phyloP scores from a whole-genome alignment of 352 stramenopile species.

The Globisporangium viniferum region DNA sequence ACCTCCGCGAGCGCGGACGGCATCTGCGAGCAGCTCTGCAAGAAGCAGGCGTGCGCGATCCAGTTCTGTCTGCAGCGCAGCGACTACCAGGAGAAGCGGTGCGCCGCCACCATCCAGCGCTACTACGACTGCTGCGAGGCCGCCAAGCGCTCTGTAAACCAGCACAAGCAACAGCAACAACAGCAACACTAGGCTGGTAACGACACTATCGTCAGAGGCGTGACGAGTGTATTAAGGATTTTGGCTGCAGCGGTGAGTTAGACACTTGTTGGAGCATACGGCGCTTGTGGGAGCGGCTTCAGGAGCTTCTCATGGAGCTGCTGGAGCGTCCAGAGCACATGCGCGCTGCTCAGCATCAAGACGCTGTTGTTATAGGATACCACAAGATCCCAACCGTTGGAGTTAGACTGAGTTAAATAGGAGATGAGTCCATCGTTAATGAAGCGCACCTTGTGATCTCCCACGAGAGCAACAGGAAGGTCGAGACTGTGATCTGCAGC shows the following conservation, averaged over 20 bases:
- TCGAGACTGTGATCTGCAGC: slow-evolving; percentile 23
- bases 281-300: not conserved
- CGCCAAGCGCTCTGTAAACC: slow-evolving; percentile 29
- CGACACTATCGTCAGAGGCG: not conserved
- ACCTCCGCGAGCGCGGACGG: not conserved
- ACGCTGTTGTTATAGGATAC: slow-evolving; percentile 19
- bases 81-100: slow-evolving; percentile 74
- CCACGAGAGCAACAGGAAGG: slow-evolving; percentile 31
- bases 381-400: not conserved
- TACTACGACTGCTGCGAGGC: slow-evolving; percentile 74
- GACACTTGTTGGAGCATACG: too few species aligned
- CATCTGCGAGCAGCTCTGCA: slow-evolving; percentile 61
- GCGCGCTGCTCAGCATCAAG: slow-evolving; percentile 42
- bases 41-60: slow-evolving; percentile 76
- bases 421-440: too few species aligned
- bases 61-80: slow-evolving; percentile 76
- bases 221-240: not conserved
- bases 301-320: slow-evolving; percentile 27
- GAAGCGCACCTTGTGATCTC: slow-evolving; percentile 34
- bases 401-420: not conserved
- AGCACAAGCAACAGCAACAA: slow-evolving; percentile 17
- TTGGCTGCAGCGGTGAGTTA: too few species aligned
- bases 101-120: slow-evolving; percentile 49
- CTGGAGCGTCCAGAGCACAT: slow-evolving; percentile 41
- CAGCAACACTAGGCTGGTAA: not conserved